Conservation (phyloP, 768 basidiomycete species). For the Boletus subparvulus region DNA sequence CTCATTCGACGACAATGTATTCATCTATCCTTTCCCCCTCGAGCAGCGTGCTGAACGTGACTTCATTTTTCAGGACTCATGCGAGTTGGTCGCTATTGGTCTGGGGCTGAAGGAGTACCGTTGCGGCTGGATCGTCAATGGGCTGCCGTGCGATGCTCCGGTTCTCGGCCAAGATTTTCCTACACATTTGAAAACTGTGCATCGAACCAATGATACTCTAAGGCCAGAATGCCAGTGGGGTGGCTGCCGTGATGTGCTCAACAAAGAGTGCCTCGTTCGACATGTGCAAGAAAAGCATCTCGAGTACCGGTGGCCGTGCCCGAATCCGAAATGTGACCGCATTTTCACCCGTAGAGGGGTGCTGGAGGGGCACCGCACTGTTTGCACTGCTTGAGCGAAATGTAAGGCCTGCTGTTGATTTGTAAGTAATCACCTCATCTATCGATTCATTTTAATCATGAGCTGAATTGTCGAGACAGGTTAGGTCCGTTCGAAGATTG, state of each 20-base stretch:
- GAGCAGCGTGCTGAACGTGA: background rate
- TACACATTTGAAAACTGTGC: slow-evolving; percentile 13
- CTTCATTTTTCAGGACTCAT: slow-evolving; percentile 4
- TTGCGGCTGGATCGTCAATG: slow-evolving; percentile 17
- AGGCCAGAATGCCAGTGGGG: slow-evolving; percentile 17
- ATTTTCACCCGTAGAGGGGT: slow-evolving; percentile 22
- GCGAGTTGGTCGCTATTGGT: slow-evolving; percentile 9
- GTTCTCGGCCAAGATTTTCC: slow-evolving; percentile 20
- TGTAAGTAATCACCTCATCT: background rate
- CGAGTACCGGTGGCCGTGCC: slow-evolving; percentile 22
- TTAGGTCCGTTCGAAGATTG: background rate
- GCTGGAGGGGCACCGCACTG: slow-evolving; percentile 16
- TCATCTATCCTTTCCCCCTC: background rate
- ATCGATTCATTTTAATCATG: background rate
- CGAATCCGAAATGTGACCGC: slow-evolving; percentile 8
- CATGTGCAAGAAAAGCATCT: slow-evolving; percentile 29
- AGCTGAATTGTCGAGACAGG: slow-evolving; percentile 3
- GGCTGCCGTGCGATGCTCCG: slow-evolving; percentile 1
- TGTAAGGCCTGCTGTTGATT: background rate
- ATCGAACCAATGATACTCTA: background rate
- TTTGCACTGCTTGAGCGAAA: slow-evolving; percentile 5
- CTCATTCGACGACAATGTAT: slow-evolving; percentile 17
- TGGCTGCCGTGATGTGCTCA: slow-evolving; percentile 16
- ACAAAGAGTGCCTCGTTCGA: slow-evolving; percentile 13
- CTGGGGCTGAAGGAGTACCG: background rate